Evolutionary conservation across 306 rosid species (phyloP).

Genomic region (Cucurbita moschata): DNA sequence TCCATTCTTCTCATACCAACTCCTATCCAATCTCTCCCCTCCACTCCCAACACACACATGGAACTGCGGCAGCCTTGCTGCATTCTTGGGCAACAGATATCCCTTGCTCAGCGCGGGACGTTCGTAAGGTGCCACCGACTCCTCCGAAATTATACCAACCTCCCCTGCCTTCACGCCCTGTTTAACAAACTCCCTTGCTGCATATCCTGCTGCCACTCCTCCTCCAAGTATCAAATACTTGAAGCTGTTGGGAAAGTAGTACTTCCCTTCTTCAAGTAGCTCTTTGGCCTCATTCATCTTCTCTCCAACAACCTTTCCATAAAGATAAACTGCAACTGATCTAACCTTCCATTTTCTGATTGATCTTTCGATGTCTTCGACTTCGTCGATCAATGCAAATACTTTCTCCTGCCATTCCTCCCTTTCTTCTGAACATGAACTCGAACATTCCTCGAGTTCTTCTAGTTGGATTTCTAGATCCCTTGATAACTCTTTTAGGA

Average conservation of each 20-base stretch:
- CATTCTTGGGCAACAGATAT: conserved; percentile 20
- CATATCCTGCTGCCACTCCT: conserved; percentile 42
- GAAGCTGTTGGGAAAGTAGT: conserved; percentile 1
- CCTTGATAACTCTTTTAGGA: conserved; percentile 15
- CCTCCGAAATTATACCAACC: conserved; percentile 29
- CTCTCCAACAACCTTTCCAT: conserved; percentile 11
- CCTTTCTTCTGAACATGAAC: background rate
- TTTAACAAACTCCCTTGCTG: conserved; percentile 30
- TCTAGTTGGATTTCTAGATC: conserved; percentile 11
- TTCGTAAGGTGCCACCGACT: conserved; percentile 34
- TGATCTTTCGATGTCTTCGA: conserved; percentile 3
- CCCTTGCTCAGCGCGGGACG: conserved; percentile 34
- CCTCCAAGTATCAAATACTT: conserved; percentile 31
- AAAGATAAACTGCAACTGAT: background rate
- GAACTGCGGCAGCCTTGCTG: conserved; percentile 29
- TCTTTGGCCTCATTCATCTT: conserved; percentile 15
- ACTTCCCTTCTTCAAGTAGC: conserved; percentile 19
- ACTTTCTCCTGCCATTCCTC: conserved; percentile 19
- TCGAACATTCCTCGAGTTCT: conserved; percentile 1
- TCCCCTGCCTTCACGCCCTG: conserved; percentile 19
- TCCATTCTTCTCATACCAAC: conserved; percentile 27
- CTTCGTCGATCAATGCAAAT: conserved; percentile 5
- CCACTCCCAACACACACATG: conserved; percentile 42
- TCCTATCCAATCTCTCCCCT: conserved; percentile 23
- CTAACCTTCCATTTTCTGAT: background rate